Base-by-base conservation (phyloP, 1,284 basidiomycete species). In the Thecaphora thlaspeos region DNA sequence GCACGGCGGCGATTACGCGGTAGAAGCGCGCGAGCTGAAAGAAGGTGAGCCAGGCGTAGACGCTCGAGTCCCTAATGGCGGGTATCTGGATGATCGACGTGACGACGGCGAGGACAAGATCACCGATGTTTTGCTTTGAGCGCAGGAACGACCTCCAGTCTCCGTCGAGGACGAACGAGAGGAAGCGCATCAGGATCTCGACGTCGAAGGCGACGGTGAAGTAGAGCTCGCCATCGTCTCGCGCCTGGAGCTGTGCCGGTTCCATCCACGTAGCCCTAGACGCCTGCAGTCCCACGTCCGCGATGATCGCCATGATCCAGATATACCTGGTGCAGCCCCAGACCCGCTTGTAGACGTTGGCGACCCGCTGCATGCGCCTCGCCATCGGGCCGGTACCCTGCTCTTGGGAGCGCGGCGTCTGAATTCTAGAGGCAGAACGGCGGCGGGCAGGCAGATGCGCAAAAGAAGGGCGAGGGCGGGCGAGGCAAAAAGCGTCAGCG, bases 1-100 rank as follows among this genome's bases (percentile, higher is more conserved):
- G 91, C 15, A 94, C 84, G 41, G 87, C 88, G 40, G 96, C 78
- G 70, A 97, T 93, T 30, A 97, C 90, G 1, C 94, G 84, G 78
- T 98, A 97, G 81, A 96, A 97, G 62, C 94, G 83, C 58, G 84
- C 82, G 7, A 97, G 81, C 75, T 93, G 90, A 71, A 97, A 90
- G 38, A 89, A 84, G 2, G 91, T 95, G 63, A 97, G 83, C 94
- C 94, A 98, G 0, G 87, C 84, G 72, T 95, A 95, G 3, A 86
- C 82, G 3, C 64, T 53, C 7, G 87, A 87, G 26, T 83, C 63
- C 47, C 73, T 65, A 36, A 97, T 87, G 12, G 75, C 82, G 0
- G 94, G 93, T 38, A 96, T 87, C 77, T 95, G 90, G 32, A 95
- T 91, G 71, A 95, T 81, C 37, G 83, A 87, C 7, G 87, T 87